Evolutionary conservation across 345 rosid genomes (phyloP), one percentile per base, ranked within the genome.

Genomic region (Heritiera fomes): DNA sequence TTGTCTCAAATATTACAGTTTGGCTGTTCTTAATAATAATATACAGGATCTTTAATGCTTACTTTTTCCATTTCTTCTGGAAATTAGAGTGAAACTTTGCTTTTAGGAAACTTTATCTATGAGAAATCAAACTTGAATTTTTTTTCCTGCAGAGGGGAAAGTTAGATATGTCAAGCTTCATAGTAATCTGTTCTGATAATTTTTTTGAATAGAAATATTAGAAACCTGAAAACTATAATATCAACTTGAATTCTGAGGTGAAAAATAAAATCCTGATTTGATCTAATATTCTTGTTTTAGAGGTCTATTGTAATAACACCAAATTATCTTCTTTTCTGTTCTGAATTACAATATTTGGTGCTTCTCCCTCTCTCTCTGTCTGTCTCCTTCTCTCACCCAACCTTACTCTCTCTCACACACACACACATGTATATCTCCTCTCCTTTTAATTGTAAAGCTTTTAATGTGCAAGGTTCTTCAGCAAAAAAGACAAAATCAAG

Each of bases 401-500:
- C 6, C 45, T 77, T 62, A 75, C 50, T 0, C 32, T 4, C 30
- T 18, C 52, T 1, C 17, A 30, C 8, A 32, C 28, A 15, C 2
- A 30, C 74, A 17, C 3, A 28, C 40, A 14, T 2, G 15, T 10
- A 18, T 72, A 17, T 72, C 23, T 50, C 45, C 17, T 5, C 58
- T 61, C 46, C 76, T 56, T 73, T 40, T 73, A 73, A 73, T 73
- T 38, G 76, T 56, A 11, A 55, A 55, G 98, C 87, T 86, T 85
- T 97, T 78, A 86, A 75, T 81, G 91, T 84, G 68, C 91, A 89
- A 89, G 98, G 88, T 83, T 86, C 95, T 82, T 89, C 91, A 87
- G 81, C 85, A 64, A 93, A 86, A 88, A 89, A 84, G 80, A 5
- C 79, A 76, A 90, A 59, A 84, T 63, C 91, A 71, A 91, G 80